Conservation (phyloP, 179 eudicot genomes). For the Gypsophila paniculata region DNA sequence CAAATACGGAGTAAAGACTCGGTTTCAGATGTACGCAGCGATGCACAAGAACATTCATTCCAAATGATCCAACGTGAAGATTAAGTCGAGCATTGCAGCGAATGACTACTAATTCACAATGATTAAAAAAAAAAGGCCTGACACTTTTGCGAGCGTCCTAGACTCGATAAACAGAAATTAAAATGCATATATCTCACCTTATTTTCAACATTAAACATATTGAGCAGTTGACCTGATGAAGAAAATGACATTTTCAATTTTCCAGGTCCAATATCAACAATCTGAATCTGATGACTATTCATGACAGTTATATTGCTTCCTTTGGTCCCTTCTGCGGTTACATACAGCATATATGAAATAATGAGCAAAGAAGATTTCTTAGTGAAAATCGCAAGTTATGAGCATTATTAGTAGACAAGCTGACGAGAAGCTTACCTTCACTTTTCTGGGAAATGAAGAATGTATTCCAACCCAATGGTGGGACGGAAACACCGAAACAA, state of each 20-base stretch:
- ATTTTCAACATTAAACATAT: conserved; percentile 50
- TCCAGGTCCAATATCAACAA: conserved; percentile 70
- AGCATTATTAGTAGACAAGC: not conserved
- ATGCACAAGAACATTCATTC: too few relatives aligned
- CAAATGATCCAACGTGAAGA: too few relatives aligned
- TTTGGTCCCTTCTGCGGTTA: conserved; percentile 36
- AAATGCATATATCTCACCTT: conserved; percentile 42
- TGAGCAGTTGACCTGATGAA: conserved; percentile 54
- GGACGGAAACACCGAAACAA: conserved; percentile 58
- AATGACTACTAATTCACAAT: too few relatives aligned
- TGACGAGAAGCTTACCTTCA: conserved; percentile 35
- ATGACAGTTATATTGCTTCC: conserved; percentile 21
- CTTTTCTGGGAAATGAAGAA: conserved; percentile 47
- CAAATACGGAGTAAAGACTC: too few relatives aligned
- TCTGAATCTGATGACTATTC: conserved; percentile 36
- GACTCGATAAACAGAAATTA: not conserved
- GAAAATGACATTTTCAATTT: conserved; percentile 74
- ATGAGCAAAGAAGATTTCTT: not conserved
- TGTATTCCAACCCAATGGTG: conserved; percentile 79
- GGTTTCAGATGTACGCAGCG: too few relatives aligned
- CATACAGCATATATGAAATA: not conserved
- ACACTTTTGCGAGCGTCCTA: too few relatives aligned
- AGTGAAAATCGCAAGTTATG: not conserved
- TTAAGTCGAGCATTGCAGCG: too few relatives aligned
- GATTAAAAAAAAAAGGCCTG: too few relatives aligned